Base-by-base conservation (phyloP, 495 filamentous ascomycete genomes). In the Sabuloglossum arenarium region DNA sequence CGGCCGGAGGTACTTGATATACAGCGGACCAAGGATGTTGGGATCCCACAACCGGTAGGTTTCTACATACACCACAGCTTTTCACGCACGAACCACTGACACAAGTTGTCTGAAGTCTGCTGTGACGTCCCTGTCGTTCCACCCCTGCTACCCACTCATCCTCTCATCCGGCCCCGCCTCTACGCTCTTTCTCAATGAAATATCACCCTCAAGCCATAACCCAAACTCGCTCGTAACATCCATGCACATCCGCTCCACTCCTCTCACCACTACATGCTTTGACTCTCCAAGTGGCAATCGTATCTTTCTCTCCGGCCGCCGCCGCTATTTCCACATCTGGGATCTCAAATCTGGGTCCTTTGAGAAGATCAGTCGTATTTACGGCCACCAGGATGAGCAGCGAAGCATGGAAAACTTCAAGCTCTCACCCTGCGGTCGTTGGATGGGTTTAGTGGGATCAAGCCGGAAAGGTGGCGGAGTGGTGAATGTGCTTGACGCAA, bases 241-340 rank as follows among this genome's bases (percentile, higher is more conserved):
- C 28, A 75, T 95, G 29, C 87, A 96, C 67, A 79, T 97, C 60
- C 77, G 80, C 62, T 72, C 74, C 59, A 93, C 88, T 0, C 84
- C 88, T 12, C 74, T 97, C 52, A 76, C 81, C 56, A 86, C 84
- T 5, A 84, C 89, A 0, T 75, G 79, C 19, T 95, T 97, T 68
- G 74, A 82, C 39, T 70, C 70, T 3, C 73, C 77, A 39, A 61
- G 67, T 12, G 77, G 79, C 24, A 72, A 77, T 58, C 79, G 79
- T 53, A 81, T 97, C 59, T 84, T 94, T 65, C 81, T 94, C 54
- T 81, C 88, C 25, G 87, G 87, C 51, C 79, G 88, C 4, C 77
- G 93, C 23, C 80, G 83, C 59, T 97, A 91, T 67, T 94, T 95
- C 70, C 91, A 97, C 70, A 80, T 79, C 61, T 98, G 91, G 91